phyloP scores from a whole-genome alignment of 108 stramenopile genomes.

The Fragilaria crotonensis region DNA sequence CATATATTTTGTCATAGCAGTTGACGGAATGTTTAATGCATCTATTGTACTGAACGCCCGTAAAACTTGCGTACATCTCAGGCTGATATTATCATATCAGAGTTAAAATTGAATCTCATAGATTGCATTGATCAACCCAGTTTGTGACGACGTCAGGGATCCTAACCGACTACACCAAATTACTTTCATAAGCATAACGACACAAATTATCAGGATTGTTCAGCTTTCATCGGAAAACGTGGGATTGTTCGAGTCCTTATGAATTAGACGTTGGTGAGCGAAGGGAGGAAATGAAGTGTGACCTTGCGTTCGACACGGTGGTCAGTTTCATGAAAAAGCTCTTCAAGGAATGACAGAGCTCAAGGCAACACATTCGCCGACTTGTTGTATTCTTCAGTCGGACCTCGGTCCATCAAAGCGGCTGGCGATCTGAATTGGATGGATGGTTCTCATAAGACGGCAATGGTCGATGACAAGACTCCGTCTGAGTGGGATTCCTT shows the following conservation, averaged over 20 bases:
- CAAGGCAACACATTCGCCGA: conserved; percentile 86
- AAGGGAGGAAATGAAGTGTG: conserved; percentile 46
- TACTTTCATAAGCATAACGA: conserved; percentile 87
- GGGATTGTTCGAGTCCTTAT: conserved; percentile 85
- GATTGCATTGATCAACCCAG: too few species aligned
- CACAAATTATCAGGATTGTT: conserved; percentile 93
- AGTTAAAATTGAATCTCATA: too few species aligned
- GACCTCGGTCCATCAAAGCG: conserved; percentile 40
- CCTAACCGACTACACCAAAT: conserved; percentile 79
- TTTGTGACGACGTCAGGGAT: too few species aligned
- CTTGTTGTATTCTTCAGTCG: conserved; percentile 93
- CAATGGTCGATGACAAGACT: conserved; percentile 87
- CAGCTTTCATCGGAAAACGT: conserved; percentile 97
- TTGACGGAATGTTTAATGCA: too few species aligned
- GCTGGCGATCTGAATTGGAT: conserved; percentile 1
- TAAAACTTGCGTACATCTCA: too few species aligned
- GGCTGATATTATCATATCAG: too few species aligned
- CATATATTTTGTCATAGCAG: too few species aligned
- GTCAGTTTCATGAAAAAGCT: conserved; percentile 59
- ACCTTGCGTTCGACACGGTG: conserved; percentile 82
- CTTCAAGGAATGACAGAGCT: conserved; percentile 79
- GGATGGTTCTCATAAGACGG: conserved; percentile 26
- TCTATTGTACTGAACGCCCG: too few species aligned
- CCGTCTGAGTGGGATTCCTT: conserved; percentile 67
- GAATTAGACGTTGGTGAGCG: conserved; percentile 30